Base-by-base conservation (phyloP, 1,284 basidiomycete genomes). In the Irpex rosettiformis region DNA sequence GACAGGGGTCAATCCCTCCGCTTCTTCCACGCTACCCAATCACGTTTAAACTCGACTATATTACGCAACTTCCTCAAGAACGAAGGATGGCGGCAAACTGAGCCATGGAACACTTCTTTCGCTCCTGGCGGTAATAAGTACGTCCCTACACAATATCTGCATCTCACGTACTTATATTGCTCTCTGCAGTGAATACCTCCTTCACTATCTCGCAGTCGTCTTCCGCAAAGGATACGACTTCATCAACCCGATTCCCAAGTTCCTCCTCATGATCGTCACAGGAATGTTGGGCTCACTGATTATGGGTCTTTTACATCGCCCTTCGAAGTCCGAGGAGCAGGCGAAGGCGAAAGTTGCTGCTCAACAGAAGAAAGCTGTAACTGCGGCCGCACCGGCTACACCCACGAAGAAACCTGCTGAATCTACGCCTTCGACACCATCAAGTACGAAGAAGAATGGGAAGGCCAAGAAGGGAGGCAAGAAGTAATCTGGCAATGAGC, bases 91-190 rank as follows among this genome's bases (percentile, higher is more conserved):
- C 75, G 77, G 58, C 67, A 76, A 11, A 82, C 79, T 18, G 74
- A 79, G 7, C 81, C 84, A 0, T 93, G 90, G 90, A 72, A 72
- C 13, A 76, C 83, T 7, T 66, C 75, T 21, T 91, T 82, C 61
- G 80, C 81, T 11, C 90, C 91, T 16, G 89, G 89, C 45, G 90
- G 90, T 54, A 78, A 77, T 57, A 79, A 82, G 90, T 89, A 66
- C n/a, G 80, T 72, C 54, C 18, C 18, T 22, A 8, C 33, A 11
- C 16, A 4, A 7, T 43, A 6, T 4, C 42, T 18, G 6, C 13
- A 21, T 45, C 7, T 8, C 4, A 7, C 42, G 5, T n/a, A 13
- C 3, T 18, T 22, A 1, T 1, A 13, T 33, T 22, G 40, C 45
- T 11, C 4, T 24, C 22, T 18, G 27, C 65, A 91, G 89, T 54